Conservation (phyloP, 768 basidiomycete species). For the Podaxis pistillaris region DNA sequence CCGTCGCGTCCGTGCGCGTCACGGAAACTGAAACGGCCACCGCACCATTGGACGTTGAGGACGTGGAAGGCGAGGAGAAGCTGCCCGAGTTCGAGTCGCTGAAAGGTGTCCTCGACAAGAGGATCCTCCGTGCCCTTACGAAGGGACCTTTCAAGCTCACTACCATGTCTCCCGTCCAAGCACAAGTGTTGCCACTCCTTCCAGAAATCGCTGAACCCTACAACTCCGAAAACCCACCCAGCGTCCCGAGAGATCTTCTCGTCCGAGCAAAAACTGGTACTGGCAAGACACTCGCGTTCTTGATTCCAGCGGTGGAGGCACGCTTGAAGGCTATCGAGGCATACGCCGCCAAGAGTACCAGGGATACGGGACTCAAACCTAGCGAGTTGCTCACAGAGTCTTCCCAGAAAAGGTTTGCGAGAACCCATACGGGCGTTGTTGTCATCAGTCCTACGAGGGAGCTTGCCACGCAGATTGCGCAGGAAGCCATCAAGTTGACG, state of each 20-base stretch:
- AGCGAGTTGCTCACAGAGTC: constrained; percentile 29
- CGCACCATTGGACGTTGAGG: neutral
- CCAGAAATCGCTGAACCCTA: constrained; percentile 65
- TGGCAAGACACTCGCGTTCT: constrained; percentile 86
- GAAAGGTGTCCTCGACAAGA: constrained; percentile 33
- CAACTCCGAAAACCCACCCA: constrained; percentile 28
- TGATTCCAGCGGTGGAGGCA: constrained; percentile 82
- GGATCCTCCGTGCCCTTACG: constrained; percentile 60
- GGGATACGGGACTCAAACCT: constrained; percentile 38
- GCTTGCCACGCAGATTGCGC: constrained; percentile 85
- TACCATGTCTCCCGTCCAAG: constrained; percentile 82
- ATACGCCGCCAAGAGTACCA: constrained; percentile 36
- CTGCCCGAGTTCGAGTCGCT: constrained; percentile 35
- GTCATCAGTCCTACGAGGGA: constrained; percentile 91
- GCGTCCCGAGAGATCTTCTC: constrained; percentile 61
- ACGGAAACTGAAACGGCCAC: neutral
- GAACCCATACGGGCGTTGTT: constrained; percentile 61
- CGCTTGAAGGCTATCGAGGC: constrained; percentile 60
- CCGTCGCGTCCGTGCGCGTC: neutral
- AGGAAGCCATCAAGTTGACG: constrained; percentile 70
- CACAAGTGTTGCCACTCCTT: constrained; percentile 71
- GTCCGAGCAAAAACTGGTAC: constrained; percentile 90
- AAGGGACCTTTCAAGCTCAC: constrained; percentile 61
- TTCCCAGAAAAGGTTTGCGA: constrained; percentile 38
- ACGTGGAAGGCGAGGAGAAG: constrained; percentile 11